Evolutionary conservation across 2,329 filamentous ascomycete species (phyloP), one percentile per base, ranked within the genome.

Genomic region (Hortaea werneckii): DNA sequence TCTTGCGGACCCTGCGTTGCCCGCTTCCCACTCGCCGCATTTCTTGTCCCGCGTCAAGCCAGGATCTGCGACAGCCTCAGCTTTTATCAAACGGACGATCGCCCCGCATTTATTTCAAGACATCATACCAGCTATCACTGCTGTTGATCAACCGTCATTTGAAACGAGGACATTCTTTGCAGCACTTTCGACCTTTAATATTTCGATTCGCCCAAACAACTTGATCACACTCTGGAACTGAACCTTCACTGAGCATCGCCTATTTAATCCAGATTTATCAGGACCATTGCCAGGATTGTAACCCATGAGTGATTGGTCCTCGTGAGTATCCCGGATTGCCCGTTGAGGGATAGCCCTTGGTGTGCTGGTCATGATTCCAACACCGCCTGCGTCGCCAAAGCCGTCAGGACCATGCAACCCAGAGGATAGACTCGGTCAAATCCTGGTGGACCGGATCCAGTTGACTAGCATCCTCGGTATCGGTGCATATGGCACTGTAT

Each of bases 401-500:
- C 58, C 59, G 46, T 57, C 51, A 48, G 58, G 53, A 54, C 60
- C 61, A 45, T 67, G 64, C 56, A 58, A 64, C 40, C 87, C 89
- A 37, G 86, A 95, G 76, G 86, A 89, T 63, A 82, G 88, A 62
- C 70, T 96, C 74, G 89, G 90, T 66, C 80, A 82, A 57, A 75
- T 90, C 56, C 77, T 96, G 54, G 86, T 86, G 58, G 83, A 84
- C 63, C 82, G 85, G 64, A 77, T 95, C 57, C 83, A 90, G 70
- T 74, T 96, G 60, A 87, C 82, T 53, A 79, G 81, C 51, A 86
- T 96, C 58, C 77, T 96, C 51, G 92, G 92, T 54, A 86, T 90
- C 42, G 92, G 92, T 57, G 92, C 92, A 47, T 98, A 98, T 68
- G 92, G 92, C 54, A 89, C 95, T 37, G 92, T 98, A 27, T 96